Percentiles rank a stretch among this genome's conserved stretches.
Conservation (phyloP, 139 green algal species). For the Gonium pectorale region DNA sequence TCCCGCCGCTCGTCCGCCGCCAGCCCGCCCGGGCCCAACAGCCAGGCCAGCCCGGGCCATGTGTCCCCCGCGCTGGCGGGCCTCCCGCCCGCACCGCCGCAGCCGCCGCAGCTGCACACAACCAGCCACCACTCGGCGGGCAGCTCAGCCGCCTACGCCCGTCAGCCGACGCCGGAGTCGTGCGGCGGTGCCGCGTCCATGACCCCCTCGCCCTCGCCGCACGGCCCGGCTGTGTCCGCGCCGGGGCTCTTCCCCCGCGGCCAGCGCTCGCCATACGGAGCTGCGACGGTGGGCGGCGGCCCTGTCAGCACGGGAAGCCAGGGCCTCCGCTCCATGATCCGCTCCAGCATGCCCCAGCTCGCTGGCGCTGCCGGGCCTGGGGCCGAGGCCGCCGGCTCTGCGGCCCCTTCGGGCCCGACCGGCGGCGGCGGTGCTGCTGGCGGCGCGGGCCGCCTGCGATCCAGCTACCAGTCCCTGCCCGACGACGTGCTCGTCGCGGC, state of each 20-base stretch:
- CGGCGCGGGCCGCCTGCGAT: constrained; percentile 30
- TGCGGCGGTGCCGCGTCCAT: too few relatives aligned
- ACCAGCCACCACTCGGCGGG: too few relatives aligned
- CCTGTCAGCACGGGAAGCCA: background rate
- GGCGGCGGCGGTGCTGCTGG: too few relatives aligned
- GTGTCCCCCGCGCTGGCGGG: too few relatives aligned
- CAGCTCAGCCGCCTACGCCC: too few relatives aligned
- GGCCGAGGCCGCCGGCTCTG: background rate
- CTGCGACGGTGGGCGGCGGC: background rate
- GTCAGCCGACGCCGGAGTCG: too few relatives aligned
- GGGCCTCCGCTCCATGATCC: background rate
- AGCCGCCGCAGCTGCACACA: background rate
- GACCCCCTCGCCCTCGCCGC: too few relatives aligned
- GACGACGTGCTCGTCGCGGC: background rate
- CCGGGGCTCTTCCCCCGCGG: background rate
- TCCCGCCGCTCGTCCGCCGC: constrained; percentile 3
- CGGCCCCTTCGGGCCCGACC: too few relatives aligned
- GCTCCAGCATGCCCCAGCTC: constrained; percentile 14
- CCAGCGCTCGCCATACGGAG: background rate
- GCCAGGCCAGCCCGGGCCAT: too few relatives aligned
- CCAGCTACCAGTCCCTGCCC: constrained; percentile 32
- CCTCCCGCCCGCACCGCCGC: too few relatives aligned
- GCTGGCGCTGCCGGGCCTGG: background rate
- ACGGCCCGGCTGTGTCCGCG: background rate
- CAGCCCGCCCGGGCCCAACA: too few relatives aligned